Evolutionary conservation across 2,329 filamentous ascomycete species (phyloP).

Genomic region (Polytolypa hystricis): DNA sequence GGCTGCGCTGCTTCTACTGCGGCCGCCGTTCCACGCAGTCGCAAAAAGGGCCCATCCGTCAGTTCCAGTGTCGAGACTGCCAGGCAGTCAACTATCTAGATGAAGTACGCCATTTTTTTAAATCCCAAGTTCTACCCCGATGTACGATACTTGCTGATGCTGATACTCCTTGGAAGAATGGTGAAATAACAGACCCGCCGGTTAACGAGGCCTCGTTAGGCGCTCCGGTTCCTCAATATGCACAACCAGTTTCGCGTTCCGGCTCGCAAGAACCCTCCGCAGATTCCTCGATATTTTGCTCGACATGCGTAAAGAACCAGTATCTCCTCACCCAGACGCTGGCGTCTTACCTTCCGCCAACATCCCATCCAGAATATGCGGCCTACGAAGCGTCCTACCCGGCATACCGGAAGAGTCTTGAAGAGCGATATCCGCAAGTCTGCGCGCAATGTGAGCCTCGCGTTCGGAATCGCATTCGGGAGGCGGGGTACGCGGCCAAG

Average conservation of each 20-base stretch:
- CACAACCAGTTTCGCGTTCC: constrained; percentile 37
- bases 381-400: constrained; percentile 59
- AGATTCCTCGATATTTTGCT: constrained; percentile 50
- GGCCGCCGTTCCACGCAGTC: constrained; percentile 53
- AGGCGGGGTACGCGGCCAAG: constrained; percentile 69
- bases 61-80: constrained; percentile 67
- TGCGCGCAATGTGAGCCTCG: constrained; percentile 68
- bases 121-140: neutral
- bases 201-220: constrained; percentile 43
- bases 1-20: constrained; percentile 73
- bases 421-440: constrained; percentile 78
- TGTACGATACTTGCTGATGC: no score
- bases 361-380: constrained; percentile 55
- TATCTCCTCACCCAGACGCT: constrained; percentile 64
- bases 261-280: constrained; percentile 20
- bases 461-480: constrained; percentile 57
- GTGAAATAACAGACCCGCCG: constrained; percentile 81
- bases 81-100: constrained; percentile 85
- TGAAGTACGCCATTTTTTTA: constrained; percentile 45
- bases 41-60: constrained; percentile 47
- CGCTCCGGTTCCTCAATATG: constrained; percentile 38
- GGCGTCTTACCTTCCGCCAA: constrained; percentile 64
- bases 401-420: constrained; percentile 59
- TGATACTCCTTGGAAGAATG: constrained; percentile 53
- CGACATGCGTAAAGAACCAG: constrained; percentile 79